Evolutionary conservation across 1,284 basidiomycete genomes (phyloP), one percentile per base, ranked within the genome.

Genomic region (Ceratorhiza oryzae-sativae): DNA sequence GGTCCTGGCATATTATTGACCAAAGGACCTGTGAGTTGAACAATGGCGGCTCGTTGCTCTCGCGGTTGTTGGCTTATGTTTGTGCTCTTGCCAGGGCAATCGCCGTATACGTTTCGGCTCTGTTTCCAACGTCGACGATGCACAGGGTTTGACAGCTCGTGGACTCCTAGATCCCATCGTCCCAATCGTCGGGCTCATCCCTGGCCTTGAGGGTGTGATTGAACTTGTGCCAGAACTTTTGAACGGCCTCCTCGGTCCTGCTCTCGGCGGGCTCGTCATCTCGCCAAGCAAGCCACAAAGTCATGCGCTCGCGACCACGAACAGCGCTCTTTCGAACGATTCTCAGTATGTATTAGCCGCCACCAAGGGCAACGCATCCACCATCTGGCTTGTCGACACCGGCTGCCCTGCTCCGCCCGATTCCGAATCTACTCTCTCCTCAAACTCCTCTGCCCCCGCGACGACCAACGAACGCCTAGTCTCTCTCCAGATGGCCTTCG

Each of bases 401-500:
- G 65, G 65, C 1, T 39, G 27, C 6, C 39, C 53, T 4, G 51
- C 53, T 9, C 51, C 65, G 5, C 41, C 53, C 20, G 51, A 51
- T 5, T 6, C 53, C 13, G 53, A 36, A n/a, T 48, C 53, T 58
- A n/a, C 36, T n/a, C 18, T 32, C 13, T 25, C 23, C 9, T 53
- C 49, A 18, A 58, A 45, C 23, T 56, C 18, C 9, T 13, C 46
- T 15, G 42, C 34, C 1, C 3, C 18, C 0, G 32, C n/a, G 10
- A 23, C 48, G 3, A 55, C 48, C 18, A 42, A 41, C 27, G 65
- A 70, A 34, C 51, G 32, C 36, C 36, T 70, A 25, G 65, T 70
- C 34, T 32, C 65, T 42, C 65, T 70, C 10, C 65, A 70, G 23
- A 70, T 70, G 39, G 65, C 65, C 2, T 70, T 70, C 34, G 65